These are phyloP conservation scores for Blepharisma japonicum DNA, from an alignment of 73 alveolate genomes.

Conservation along the genomic window DNA sequence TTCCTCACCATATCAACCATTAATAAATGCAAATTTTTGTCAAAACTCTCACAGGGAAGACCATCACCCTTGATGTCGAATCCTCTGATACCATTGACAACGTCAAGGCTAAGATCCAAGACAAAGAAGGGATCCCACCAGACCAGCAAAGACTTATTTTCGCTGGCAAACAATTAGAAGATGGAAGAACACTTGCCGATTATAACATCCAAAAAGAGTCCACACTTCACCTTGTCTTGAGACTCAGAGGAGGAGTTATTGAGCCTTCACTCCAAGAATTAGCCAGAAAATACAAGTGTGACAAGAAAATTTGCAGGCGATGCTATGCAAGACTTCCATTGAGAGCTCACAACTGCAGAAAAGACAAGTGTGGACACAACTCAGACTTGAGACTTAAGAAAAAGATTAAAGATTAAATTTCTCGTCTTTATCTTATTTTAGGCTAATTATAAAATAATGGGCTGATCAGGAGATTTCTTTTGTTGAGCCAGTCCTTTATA, in stretches of 20 bases:
- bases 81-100: slow-evolving; percentile 55
- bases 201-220: slow-evolving; percentile 62
- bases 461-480: too few relatives aligned
- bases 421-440: background rate
- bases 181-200: slow-evolving; percentile 56
- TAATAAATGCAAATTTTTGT: slow-evolving; percentile 44
- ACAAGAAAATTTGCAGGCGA: slow-evolving; percentile 54
- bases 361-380: slow-evolving; percentile 45
- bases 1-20: too few relatives aligned
- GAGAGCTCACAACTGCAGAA: slow-evolving; percentile 46
- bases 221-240: slow-evolving; percentile 56
- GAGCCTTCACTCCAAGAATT: slow-evolving; percentile 53
- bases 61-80: slow-evolving; percentile 57
- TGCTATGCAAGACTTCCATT: slow-evolving; percentile 53
- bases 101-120: slow-evolving; percentile 63
- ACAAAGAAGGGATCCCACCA: slow-evolving; percentile 67
- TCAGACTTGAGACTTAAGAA: slow-evolving; percentile 46
- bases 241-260: slow-evolving; percentile 66
- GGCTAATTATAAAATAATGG: too few relatives aligned
- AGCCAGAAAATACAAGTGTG: slow-evolving; percentile 50
- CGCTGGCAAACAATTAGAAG: slow-evolving; percentile 63
- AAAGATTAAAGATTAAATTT: slow-evolving; percentile 29
- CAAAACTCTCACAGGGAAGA: slow-evolving; percentile 59
- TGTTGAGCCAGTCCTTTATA: too few relatives aligned
- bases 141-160: slow-evolving; percentile 53